These are phyloP conservation scores for Spongiforma sp. DNA, from an alignment of 1,284 basidiomycete genomes.

Conservation along the genomic window DNA sequence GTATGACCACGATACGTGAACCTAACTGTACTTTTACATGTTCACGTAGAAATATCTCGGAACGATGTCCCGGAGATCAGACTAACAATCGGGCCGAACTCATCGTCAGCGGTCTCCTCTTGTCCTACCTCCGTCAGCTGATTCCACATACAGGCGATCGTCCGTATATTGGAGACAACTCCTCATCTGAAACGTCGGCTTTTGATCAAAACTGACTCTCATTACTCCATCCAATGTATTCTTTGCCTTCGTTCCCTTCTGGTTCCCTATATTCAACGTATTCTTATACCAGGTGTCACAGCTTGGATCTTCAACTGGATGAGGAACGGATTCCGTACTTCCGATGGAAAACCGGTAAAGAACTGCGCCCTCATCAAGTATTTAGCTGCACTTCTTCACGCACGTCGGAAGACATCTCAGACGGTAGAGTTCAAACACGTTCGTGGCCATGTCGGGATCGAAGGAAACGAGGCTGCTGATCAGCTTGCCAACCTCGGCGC, in stretches of 20 bases:
- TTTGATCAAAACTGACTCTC: slow-evolving; percentile 77
- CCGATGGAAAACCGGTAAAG: slow-evolving; percentile 59
- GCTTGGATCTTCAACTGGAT: slow-evolving; percentile 72
- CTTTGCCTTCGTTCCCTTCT: slow-evolving; percentile 7
- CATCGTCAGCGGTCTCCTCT: slow-evolving; percentile 53
- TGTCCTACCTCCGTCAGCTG: slow-evolving; percentile 3
- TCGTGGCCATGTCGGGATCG: slow-evolving; percentile 70
- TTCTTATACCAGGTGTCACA: slow-evolving; percentile 56
- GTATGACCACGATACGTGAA: slow-evolving; percentile 41
- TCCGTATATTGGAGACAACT: slow-evolving; percentile 71
- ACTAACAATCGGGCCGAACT: slow-evolving; percentile 92
- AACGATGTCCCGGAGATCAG: slow-evolving; percentile 81
- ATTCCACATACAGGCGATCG: slow-evolving; percentile 62
- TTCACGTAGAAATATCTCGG: slow-evolving; percentile 66
- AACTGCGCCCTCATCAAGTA: slow-evolving; percentile 72
- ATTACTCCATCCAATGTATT: slow-evolving; percentile 75
- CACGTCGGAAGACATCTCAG: slow-evolving; percentile 55
- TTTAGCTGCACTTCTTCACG: slow-evolving; percentile 56
- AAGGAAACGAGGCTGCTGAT: slow-evolving; percentile 85
- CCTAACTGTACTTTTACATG: not conserved
- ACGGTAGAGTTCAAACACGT: slow-evolving; percentile 66
- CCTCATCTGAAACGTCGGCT: slow-evolving; percentile 58
- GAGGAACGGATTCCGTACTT: slow-evolving; percentile 52
- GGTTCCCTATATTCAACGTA: slow-evolving; percentile 6
- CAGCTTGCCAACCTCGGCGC: slow-evolving; percentile 64